Base-by-base conservation (phyloP, 148 eudicot genomes). In the Silene latifolia region DNA sequence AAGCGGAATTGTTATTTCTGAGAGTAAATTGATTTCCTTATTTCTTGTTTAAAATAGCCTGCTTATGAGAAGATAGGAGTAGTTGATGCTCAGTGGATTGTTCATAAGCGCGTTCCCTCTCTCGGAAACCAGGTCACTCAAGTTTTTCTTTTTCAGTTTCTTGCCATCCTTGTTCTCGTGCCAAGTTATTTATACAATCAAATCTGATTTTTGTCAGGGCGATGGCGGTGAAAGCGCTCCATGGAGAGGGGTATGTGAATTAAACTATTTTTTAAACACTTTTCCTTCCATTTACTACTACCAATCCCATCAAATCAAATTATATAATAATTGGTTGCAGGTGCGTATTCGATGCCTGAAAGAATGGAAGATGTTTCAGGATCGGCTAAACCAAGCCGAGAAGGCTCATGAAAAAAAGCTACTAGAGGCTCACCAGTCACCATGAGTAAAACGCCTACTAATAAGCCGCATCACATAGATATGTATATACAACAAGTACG, bases 11-110 rank as follows among this genome's bases (percentile, higher is more conserved):
- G 54, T 8, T n/a, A n/a, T n/a, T n/a, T n/a, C n/a, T n/a, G n/a
- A n/a, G 15, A 3, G 10, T 62, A 24, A 25, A 44, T 25, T 79
- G 44, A 27, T 57, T 48, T 48, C 39, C 4, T 48, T 10, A 48
- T n/a, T 11, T 21, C 53, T n/a, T 81, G 46, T 51, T 67, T 29
- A 74, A 75, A 74, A 24, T 76, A 93, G 96, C 96, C 98, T 77
- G 92, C 96, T 63, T 83, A 90, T 27, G 91, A 91, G 72, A 93
- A 86, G 74, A 93, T 93, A 54, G 98, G 98, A 80, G 97, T 93
- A 4, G 93, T 93, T 13, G 98, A 93, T 91, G 89, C 89, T 61
- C 92, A 91, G 80, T 93, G 96, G 96, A 81, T 93, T 42, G 85
- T 87, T 82, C 98, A 93, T 73, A 90, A 91, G 75, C 67, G 84